phyloP scores from a whole-genome alignment of 2,329 filamentous ascomycete species.

The Sporothrix luriei region DNA sequence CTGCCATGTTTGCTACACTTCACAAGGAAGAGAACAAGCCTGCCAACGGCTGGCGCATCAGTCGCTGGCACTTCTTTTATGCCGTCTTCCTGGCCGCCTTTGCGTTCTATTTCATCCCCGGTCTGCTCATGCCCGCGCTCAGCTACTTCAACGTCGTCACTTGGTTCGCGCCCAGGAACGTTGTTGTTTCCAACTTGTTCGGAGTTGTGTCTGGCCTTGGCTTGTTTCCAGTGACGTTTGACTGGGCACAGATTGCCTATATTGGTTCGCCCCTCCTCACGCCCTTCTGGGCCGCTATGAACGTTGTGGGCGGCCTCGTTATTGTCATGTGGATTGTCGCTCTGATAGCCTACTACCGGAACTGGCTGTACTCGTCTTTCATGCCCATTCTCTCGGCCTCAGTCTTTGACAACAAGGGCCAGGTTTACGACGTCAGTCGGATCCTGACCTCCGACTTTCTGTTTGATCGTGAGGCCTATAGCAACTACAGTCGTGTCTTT shows the following conservation, averaged over 20 bases:
- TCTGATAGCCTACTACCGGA: slow-evolving; percentile 78
- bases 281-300: slow-evolving; percentile 84
- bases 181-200: slow-evolving; percentile 84
- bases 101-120: slow-evolving; percentile 81
- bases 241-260: slow-evolving; percentile 88
- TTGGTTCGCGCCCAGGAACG: slow-evolving; percentile 83
- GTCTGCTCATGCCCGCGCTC: slow-evolving; percentile 77
- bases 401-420: slow-evolving; percentile 82
- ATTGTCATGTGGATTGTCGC: slow-evolving; percentile 84
- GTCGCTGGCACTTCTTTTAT: slow-evolving; percentile 82
- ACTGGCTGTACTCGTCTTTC: slow-evolving; percentile 77
- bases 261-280: slow-evolving; percentile 83
- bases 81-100: slow-evolving; percentile 71
- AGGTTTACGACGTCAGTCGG: slow-evolving; percentile 77
- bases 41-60: slow-evolving; percentile 80
- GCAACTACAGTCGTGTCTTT: slow-evolving; percentile 80
- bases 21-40: slow-evolving; percentile 82
- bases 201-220: slow-evolving; percentile 83
- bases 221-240: slow-evolving; percentile 82
- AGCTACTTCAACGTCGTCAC: slow-evolving; percentile 89
- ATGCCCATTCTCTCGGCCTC: slow-evolving; percentile 83
- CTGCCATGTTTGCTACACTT: slow-evolving; percentile 83
- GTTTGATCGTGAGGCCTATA: slow-evolving; percentile 76
- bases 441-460: slow-evolving; percentile 77
- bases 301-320: slow-evolving; percentile 77